phyloP scores from a whole-genome alignment of 192 early-diverging fungal species.

The Umbelopsis vinacea region DNA sequence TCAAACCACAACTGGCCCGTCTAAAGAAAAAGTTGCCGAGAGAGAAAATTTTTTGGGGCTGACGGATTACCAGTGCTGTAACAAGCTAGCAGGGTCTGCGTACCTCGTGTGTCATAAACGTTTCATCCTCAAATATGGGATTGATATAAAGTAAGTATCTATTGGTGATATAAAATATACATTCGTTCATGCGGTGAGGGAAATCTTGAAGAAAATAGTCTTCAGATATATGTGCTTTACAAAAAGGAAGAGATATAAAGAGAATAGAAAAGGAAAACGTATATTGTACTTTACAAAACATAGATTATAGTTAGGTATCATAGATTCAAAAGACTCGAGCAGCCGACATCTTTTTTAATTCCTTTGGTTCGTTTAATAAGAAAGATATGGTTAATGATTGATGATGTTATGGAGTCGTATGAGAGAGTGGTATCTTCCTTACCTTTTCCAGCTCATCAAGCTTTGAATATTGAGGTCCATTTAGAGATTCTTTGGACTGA shows the following conservation, averaged over 20 bases:
- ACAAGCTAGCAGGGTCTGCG: too few species aligned
- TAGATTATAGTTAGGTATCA: background rate
- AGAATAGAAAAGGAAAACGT: background rate
- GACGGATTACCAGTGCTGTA: too few species aligned
- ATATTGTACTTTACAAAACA: conserved; percentile 14
- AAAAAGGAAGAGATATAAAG: background rate
- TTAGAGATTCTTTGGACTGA: background rate
- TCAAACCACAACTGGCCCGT: too few species aligned
- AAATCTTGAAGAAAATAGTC: too few species aligned
- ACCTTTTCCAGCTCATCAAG: conserved; percentile 10
- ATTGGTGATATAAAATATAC: too few species aligned
- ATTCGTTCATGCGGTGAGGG: too few species aligned
- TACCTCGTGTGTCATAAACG: too few species aligned
- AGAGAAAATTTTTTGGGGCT: background rate
- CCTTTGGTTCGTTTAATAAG: background rate
- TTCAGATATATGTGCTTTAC: too few species aligned
- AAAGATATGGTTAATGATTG: background rate
- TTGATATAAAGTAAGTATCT: too few species aligned
- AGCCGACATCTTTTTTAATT: conserved; percentile 14
- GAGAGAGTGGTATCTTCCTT: background rate
- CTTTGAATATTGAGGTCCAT: background rate
- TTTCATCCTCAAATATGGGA: too few species aligned
- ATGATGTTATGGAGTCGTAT: background rate
- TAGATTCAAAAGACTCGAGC: conserved; percentile 20
- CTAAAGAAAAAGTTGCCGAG: too few species aligned